A percentile compares a stretch with the other conserved stretches of the same genome.
Conservation (phyloP, 495 filamentous ascomycete genomes). For the Annulohypoxylon stygium region DNA sequence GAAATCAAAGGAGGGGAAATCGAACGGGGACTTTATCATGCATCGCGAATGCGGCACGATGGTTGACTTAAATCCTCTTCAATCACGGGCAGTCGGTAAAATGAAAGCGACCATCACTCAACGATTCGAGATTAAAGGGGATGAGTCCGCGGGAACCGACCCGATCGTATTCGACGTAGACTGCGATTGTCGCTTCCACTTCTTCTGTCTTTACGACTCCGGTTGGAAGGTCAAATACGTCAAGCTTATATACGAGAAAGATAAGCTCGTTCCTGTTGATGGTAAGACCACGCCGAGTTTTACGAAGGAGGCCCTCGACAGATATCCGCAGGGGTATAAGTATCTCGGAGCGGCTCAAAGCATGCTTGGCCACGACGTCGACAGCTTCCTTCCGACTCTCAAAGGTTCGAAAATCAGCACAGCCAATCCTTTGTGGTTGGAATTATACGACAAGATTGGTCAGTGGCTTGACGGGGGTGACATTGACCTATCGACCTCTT, state of each 20-base stretch:
- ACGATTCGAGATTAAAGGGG: constrained; percentile 63
- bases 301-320: constrained; percentile 61
- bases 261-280: constrained; percentile 72
- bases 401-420: constrained; percentile 40
- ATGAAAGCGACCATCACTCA: constrained; percentile 80
- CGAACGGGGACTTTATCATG: constrained; percentile 75
- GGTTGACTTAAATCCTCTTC: constrained; percentile 64
- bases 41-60: constrained; percentile 72
- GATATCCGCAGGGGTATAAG: constrained; percentile 68
- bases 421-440: constrained; percentile 49
- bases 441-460: constrained; percentile 62
- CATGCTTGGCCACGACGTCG: constrained; percentile 59
- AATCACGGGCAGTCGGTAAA: constrained; percentile 72
- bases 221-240: constrained; percentile 71
- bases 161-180: constrained; percentile 69
- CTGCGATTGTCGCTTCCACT: constrained; percentile 73
- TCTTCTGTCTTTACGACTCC: constrained; percentile 67
- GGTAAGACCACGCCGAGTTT: constrained; percentile 64
- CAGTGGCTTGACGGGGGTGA: constrained; percentile 60
- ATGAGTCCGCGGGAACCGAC: constrained; percentile 47
- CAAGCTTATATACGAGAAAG: constrained; percentile 77
- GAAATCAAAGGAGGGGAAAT: constrained; percentile 70
- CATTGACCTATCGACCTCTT: constrained; percentile 40
- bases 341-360: constrained; percentile 65
- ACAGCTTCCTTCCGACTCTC: constrained; percentile 56